phyloP scores from a whole-genome alignment of 1,284 basidiomycete species.

The Microbotryum intermedium region DNA sequence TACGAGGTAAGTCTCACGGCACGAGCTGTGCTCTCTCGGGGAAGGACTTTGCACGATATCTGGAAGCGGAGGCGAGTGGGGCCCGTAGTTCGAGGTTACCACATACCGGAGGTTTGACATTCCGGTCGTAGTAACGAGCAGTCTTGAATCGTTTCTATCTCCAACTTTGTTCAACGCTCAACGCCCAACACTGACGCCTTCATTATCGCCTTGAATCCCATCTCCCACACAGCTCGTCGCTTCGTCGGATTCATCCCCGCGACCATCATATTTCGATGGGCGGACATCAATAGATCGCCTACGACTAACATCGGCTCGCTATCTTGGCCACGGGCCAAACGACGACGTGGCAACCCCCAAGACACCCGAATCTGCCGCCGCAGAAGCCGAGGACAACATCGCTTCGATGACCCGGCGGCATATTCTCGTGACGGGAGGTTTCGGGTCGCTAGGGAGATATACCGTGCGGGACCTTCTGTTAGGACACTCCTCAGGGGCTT shows the following conservation, averaged over 20 bases:
- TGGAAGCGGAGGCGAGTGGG: too few species aligned
- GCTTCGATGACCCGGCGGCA: constrained; percentile 18
- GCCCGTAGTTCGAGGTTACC: too few species aligned
- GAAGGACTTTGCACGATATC: too few species aligned
- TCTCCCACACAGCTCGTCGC: constrained; percentile 21
- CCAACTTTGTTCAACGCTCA: neutral
- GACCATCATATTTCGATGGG: constrained; percentile 24
- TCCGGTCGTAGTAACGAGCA: too few species aligned
- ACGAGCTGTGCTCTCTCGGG: too few species aligned
- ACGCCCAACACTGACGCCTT: neutral
- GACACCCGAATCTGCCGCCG: neutral
- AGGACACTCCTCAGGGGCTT: neutral
- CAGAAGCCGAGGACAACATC: constrained; percentile 10
- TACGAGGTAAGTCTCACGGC: constrained; percentile 19
- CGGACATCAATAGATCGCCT: constrained; percentile 30
- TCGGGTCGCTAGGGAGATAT: constrained; percentile 30
- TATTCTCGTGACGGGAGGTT: constrained; percentile 33
- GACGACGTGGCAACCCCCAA: neutral
- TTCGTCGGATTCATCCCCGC: constrained; percentile 23
- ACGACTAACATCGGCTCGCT: constrained; percentile 30
- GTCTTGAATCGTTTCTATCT: too few species aligned
- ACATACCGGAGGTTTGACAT: too few species aligned
- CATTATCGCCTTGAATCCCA: too few species aligned
- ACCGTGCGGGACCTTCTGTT: constrained; percentile 32
- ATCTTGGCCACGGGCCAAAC: constrained; percentile 23